phyloP scores from a whole-genome alignment of 192 early-diverging fungal species.

The Linnemannia schmuckeri region DNA sequence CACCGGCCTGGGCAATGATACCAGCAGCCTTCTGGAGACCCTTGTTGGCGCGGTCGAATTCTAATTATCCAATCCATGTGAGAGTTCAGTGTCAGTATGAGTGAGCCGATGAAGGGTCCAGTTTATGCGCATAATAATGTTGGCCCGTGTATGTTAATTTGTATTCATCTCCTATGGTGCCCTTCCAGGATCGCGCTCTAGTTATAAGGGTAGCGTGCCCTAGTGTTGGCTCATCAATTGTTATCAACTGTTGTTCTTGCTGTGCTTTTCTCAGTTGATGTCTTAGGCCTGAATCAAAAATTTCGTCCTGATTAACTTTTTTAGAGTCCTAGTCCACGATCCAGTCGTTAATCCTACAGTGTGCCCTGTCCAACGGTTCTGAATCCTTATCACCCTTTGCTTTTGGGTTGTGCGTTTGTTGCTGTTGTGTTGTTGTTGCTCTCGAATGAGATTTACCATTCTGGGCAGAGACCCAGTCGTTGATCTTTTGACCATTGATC shows the following conservation, averaged over 20 bases:
- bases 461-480: conserved; percentile 87
- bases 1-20: conserved; percentile 61
- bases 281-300: too few species aligned
- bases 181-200: too few species aligned
- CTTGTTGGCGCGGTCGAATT: conserved; percentile 89
- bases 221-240: too few species aligned
- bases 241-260: too few species aligned
- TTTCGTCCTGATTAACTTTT: too few species aligned
- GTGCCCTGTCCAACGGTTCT: too few species aligned
- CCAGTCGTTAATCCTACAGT: too few species aligned
- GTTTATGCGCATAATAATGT: not conserved
- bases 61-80: conserved; percentile 48
- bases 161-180: not conserved
- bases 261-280: too few species aligned
- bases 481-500: conserved; percentile 83
- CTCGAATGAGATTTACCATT: conserved; percentile 64
- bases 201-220: too few species aligned
- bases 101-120: not conserved
- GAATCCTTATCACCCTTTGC: not conserved
- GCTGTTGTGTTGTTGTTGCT: not conserved
- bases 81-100: not conserved
- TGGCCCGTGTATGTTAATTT: not conserved
- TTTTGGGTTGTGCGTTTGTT: not conserved
- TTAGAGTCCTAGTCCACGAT: too few species aligned
- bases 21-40: conserved; percentile 71